Conservation (phyloP, 2,329 filamentous ascomycete genomes). For the Anthostomella pinea region DNA sequence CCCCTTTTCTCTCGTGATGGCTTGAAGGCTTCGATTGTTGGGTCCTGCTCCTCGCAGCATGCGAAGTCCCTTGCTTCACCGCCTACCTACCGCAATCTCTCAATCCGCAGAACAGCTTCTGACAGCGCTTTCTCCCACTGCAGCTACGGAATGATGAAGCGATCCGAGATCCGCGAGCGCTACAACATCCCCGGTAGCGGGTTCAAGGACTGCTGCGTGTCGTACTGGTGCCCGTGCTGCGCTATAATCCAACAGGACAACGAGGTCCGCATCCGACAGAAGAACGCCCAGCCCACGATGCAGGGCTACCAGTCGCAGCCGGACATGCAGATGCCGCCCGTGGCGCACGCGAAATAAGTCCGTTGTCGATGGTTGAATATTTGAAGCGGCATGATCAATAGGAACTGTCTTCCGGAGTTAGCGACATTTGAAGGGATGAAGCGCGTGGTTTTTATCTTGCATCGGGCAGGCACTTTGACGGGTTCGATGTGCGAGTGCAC, state of each 20-base stretch:
- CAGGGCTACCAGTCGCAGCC: slow-evolving; percentile 33
- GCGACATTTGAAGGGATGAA: no score
- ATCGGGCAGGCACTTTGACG: no score
- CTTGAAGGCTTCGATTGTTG: neutral
- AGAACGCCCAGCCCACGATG: slow-evolving; percentile 16
- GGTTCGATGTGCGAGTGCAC: no score
- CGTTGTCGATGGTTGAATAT: no score
- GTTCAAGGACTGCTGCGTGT: slow-evolving; percentile 39
- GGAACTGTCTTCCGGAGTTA: no score
- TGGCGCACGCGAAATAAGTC: slow-evolving; percentile 20
- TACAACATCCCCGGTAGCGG: slow-evolving; percentile 43
- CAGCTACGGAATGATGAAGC: slow-evolving; percentile 43
- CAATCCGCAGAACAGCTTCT: neutral
- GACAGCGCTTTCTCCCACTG: slow-evolving; percentile 28
- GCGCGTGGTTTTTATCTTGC: no score
- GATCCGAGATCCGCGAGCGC: slow-evolving; percentile 40
- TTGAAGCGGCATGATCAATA: no score
- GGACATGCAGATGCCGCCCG: slow-evolving; percentile 30
- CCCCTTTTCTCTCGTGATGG: neutral
- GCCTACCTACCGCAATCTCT: no score
- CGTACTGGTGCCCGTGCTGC: slow-evolving; percentile 47
- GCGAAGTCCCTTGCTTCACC: no score
- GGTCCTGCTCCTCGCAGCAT: no score
- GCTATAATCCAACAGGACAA: slow-evolving; percentile 46
- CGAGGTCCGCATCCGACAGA: slow-evolving; percentile 33